These are phyloP conservation scores for Metarhizium sp. DNA, from an alignment of 2,329 filamentous ascomycete genomes.

Conservation along the genomic window DNA sequence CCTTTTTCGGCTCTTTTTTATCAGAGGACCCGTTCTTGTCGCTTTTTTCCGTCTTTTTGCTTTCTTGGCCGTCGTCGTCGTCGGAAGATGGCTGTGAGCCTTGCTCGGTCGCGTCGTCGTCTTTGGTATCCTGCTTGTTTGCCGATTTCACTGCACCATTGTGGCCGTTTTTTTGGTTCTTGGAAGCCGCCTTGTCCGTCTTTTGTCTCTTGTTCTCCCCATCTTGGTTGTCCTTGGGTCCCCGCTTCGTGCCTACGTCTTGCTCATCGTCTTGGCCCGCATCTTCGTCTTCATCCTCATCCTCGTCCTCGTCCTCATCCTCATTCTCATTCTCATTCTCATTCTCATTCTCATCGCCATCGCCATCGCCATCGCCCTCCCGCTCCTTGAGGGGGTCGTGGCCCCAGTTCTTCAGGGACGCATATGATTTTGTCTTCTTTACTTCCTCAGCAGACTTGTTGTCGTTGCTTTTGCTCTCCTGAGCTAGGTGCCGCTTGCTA, in stretches of 20 bases:
- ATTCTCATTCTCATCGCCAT: conserved; percentile 3
- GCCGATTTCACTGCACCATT: neutral
- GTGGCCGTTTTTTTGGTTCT: neutral
- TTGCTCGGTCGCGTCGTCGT: neutral
- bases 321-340: conserved; percentile 10
- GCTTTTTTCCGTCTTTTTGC: conserved; percentile 2
- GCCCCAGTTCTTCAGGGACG: conserved; percentile 54
- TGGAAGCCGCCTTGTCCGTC: neutral
- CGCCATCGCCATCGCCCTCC: conserved; percentile 2
- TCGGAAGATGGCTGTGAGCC: neutral
- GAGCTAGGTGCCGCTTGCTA: conserved; percentile 54
- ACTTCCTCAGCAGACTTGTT: conserved; percentile 37
- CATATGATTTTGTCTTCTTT: conserved; percentile 43
- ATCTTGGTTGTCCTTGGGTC: neutral
- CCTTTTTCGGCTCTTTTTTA: conserved; percentile 24
- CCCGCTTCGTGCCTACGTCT: neutral
- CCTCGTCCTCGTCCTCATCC: conserved; percentile 1
- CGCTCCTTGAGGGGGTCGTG: conserved; percentile 40
- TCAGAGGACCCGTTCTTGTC: conserved; percentile 4
- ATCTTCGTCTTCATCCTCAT: neutral
- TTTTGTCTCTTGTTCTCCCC: neutral
- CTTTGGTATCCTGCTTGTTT: neutral
- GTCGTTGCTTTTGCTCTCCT: conserved; percentile 49
- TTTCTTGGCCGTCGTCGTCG: neutral
- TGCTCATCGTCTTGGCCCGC: neutral